Conservation (phyloP, 2,329 filamentous ascomycete genomes). For the Beauveria varroae region DNA sequence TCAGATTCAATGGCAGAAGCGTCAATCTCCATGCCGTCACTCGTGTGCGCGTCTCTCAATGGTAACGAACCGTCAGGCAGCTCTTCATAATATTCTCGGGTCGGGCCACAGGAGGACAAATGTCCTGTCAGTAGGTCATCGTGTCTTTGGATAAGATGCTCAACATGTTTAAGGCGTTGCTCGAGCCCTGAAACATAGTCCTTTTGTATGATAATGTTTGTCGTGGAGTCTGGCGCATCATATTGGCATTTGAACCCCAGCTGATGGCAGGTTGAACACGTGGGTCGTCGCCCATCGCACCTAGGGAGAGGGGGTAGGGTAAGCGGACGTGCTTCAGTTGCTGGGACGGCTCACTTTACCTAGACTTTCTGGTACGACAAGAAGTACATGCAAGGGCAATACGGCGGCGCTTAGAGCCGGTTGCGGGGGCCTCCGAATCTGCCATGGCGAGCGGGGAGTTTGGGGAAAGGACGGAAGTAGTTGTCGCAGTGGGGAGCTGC, state of each 20-base stretch:
- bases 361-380: slow-evolving; percentile 19
- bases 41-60: background rate
- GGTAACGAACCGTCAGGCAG: background rate
- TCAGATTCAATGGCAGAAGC: slow-evolving; percentile 12
- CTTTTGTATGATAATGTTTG: slow-evolving; percentile 13
- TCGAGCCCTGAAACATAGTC: slow-evolving; percentile 14
- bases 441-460: slow-evolving; percentile 6
- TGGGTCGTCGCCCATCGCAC: slow-evolving; percentile 18
- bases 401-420: slow-evolving; percentile 11
- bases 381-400: slow-evolving; percentile 18
- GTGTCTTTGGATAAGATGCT: slow-evolving; percentile 14
- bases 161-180: slow-evolving; percentile 15
- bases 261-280: slow-evolving; percentile 15
- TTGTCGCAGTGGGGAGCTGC: background rate
- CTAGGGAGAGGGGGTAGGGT: background rate
- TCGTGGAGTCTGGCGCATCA: slow-evolving; percentile 15
- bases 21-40: slow-evolving; percentile 9
- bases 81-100: background rate
- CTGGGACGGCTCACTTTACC: slow-evolving; percentile 3
- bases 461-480: slow-evolving; percentile 4
- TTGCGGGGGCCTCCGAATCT: background rate
- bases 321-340: background rate
- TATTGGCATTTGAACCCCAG: slow-evolving; percentile 17
- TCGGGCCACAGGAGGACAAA: background rate
- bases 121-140: slow-evolving; percentile 8